phyloP scores from a whole-genome alignment of 805 yeast genomes.

The Metschnikowia noctiluminum region DNA sequence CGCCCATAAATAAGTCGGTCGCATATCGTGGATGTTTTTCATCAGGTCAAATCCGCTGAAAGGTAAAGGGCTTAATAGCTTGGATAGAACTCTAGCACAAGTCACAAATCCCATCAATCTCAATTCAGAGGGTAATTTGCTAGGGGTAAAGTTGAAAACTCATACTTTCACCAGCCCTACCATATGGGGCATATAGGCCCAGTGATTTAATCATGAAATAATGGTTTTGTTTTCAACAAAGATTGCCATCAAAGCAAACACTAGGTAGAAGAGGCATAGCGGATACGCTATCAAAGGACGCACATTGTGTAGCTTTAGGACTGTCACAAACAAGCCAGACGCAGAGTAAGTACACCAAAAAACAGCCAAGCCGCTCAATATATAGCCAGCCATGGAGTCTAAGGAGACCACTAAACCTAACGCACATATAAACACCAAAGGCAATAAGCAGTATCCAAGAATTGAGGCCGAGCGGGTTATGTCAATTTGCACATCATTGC shows the following conservation, averaged over 20 bases:
- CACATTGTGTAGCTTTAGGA: slow-evolving; percentile 77
- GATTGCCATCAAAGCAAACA: slow-evolving; percentile 93
- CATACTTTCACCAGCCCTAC: too few relatives aligned
- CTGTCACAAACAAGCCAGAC: slow-evolving; percentile 87
- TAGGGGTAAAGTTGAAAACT: too few relatives aligned
- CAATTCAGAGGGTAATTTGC: too few relatives aligned
- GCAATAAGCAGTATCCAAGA: slow-evolving; percentile 89
- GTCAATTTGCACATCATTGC: slow-evolving; percentile 54
- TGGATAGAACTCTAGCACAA: too few relatives aligned
- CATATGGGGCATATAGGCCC: not conserved
- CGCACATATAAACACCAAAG: slow-evolving; percentile 75
- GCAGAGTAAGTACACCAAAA: slow-evolving; percentile 92
- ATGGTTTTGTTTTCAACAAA: slow-evolving; percentile 49
- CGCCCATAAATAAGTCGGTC: too few relatives aligned
- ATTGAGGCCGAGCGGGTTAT: slow-evolving; percentile 80
- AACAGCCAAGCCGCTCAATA: slow-evolving; percentile 62
- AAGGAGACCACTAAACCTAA: slow-evolving; percentile 63
- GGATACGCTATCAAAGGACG: slow-evolving; percentile 93
- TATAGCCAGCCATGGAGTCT: slow-evolving; percentile 73
- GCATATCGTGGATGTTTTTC: too few relatives aligned
- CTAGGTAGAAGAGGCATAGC: slow-evolving; percentile 82
- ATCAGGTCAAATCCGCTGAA: too few relatives aligned
- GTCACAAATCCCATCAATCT: too few relatives aligned
- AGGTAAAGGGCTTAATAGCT: too few relatives aligned
- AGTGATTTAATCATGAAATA: not conserved